A percentile compares a stretch with the other conserved stretches of the same genome.
phyloP scores from a whole-genome alignment of 192 early-diverging fungal species.

The Coemansia sp. region DNA sequence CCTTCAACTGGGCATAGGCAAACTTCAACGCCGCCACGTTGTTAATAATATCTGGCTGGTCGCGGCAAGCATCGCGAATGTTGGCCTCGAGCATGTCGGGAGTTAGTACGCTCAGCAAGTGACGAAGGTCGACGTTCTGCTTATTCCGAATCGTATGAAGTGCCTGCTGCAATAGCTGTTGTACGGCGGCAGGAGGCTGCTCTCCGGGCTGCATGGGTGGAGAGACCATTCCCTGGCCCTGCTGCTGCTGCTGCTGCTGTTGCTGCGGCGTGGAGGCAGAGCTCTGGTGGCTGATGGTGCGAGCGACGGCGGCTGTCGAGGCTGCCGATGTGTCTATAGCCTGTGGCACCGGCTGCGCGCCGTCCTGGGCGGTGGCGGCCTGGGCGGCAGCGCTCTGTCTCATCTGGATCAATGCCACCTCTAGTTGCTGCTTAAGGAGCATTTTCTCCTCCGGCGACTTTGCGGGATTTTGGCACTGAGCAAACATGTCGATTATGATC shows the following conservation, averaged over 20 bases:
- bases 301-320: not conserved
- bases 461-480: constrained; percentile 16
- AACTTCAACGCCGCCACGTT: constrained; percentile 21
- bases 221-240: constrained; percentile 16
- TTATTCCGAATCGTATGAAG: constrained; percentile 20
- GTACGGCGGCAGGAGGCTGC: not conserved
- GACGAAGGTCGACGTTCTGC: constrained; percentile 28
- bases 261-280: not conserved
- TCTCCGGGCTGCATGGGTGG: constrained; percentile 29
- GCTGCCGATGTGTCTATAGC: not conserved
- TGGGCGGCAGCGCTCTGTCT: constrained; percentile 8
- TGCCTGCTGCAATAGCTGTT: constrained; percentile 23
- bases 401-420: constrained; percentile 1
- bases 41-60: constrained; percentile 35
- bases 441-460: constrained; percentile 16
- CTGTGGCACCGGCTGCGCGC: constrained; percentile 7
- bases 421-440: constrained; percentile 3
- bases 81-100: constrained; percentile 39
- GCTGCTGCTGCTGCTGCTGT: constrained; percentile 17
- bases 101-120: constrained; percentile 20
- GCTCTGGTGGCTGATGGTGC: constrained; percentile 10
- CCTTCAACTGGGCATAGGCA: constrained; percentile 25
- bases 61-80: constrained; percentile 32
- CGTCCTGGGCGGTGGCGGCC: not conserved
- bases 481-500: constrained; percentile 1